Evolutionary conservation across 2,329 filamentous ascomycete genomes (phyloP), one percentile per base, ranked within the genome.

Genomic region (Neoarthrinium moseri): DNA sequence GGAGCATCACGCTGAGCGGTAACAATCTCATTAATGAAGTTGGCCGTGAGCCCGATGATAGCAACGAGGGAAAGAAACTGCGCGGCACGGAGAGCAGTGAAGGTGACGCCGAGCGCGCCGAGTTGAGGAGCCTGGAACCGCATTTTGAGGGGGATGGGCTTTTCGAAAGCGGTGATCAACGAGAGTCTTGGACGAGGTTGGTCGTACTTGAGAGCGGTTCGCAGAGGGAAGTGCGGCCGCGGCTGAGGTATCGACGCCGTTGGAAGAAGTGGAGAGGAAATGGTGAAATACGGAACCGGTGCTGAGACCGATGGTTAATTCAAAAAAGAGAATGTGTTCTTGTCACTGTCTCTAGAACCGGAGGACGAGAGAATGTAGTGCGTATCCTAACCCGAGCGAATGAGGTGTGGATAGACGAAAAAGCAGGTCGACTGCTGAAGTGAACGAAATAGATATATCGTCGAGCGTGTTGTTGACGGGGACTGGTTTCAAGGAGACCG

Each of bases 21-120:
- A 35, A 89, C 81, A 63, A 95, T 90, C 56, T 88, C 78, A 20
- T 83, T 77, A 58, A 95, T 84, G 67, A 96, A 95, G 67, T 91
- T 90, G 59, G 86, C 81, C 1, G 83, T 83, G 64, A 96, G 81
- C 36, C 90, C 89, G 53, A 95, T 86, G 54, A 94, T 83, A 48
- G 84, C 74, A 47, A 94, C 74, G 61, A 96, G 84, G 21, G 81
- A 81, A 51, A 87, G 69, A 49, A 81, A 76, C 63, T 95, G 84
- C 55, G 91, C 75, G 47, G 78, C 75, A 38, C 91, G 85, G 55
- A 86, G 80, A 54, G 83, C 72, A 48, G 88, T 83, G 71, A 95
- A 95, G 56, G 86, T 87, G 57, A 86, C 82, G 65, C 87, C 89
- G 55, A 94, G 72, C 63, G 86, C 86, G 57, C 88, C 86, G 65